Percentiles rank a stretch among this genome's conserved stretches.
phyloP scores from a whole-genome alignment of 805 yeast species.

The Candida succiphila region DNA sequence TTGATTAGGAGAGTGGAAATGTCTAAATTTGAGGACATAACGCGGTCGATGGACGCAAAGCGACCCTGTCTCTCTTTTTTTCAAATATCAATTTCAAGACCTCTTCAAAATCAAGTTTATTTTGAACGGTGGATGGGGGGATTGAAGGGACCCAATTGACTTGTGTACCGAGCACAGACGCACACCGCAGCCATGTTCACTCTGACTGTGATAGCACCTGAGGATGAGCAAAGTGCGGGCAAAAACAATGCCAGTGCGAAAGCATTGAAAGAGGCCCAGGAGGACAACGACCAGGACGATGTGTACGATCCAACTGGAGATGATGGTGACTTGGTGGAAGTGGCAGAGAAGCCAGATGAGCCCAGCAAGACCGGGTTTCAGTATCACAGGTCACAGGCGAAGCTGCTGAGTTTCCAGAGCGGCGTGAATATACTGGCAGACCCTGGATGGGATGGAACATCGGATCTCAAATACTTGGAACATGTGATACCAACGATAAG shows the following conservation, averaged over 20 bases:
- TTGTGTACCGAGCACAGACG: no score
- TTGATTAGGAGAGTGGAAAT: no score
- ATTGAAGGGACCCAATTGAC: no score
- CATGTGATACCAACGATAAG: conserved; percentile 41
- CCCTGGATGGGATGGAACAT: conserved; percentile 63
- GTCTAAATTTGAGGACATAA: no score
- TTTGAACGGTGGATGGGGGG: no score
- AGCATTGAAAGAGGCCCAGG: not conserved
- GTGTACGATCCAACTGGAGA: conserved; percentile 1
- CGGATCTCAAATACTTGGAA: conserved; percentile 32
- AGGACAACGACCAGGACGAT: conserved; percentile 2
- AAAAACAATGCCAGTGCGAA: no score
- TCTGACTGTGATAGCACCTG: conserved; percentile 3
- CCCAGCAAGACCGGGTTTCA: not conserved
- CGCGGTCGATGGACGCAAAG: no score
- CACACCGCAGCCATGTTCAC: no score
- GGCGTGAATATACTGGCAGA: conserved; percentile 52
- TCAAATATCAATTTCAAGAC: no score
- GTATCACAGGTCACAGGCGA: conserved; percentile 10
- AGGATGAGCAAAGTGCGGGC: conserved; percentile 1
- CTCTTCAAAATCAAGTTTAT: no score
- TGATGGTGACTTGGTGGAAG: not conserved
- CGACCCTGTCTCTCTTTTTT: no score
- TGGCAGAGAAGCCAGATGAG: not conserved
- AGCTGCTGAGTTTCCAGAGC: conserved; percentile 46